Evolutionary conservation across 176 grass and related monocot species (phyloP).

Genomic region (Lolium perenne): DNA sequence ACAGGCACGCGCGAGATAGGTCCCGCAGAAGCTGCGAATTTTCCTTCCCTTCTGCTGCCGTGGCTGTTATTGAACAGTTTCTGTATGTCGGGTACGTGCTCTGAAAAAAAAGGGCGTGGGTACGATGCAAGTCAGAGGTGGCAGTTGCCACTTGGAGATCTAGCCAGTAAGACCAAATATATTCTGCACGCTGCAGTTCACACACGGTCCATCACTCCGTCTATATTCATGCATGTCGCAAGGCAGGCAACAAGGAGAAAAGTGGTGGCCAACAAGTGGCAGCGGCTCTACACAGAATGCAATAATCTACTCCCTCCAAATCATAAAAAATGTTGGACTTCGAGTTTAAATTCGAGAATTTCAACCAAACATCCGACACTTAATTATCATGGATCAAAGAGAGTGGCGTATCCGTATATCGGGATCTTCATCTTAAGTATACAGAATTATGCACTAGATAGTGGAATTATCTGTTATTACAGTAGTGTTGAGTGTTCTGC

Average conservation of each 20-base stretch:
- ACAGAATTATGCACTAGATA: too few species aligned
- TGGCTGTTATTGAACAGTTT: neutral
- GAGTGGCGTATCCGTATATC: too few species aligned
- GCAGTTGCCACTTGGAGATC: slow-evolving; percentile 29
- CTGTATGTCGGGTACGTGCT: neutral
- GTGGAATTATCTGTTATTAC: too few species aligned
- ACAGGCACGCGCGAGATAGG: neutral
- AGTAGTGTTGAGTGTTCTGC: too few species aligned
- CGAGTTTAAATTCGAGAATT: too few species aligned
- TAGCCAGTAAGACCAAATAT: slow-evolving; percentile 37
- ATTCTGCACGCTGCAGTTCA: slow-evolving; percentile 40
- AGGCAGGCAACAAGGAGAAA: neutral
- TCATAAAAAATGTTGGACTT: too few species aligned
- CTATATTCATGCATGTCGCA: slow-evolving; percentile 10
- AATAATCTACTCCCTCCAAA: too few species aligned
- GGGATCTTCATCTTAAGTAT: too few species aligned
- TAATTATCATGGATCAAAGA: too few species aligned
- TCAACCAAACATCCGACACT: too few species aligned
- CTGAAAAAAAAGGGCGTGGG: neutral
- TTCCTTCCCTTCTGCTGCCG: neutral
- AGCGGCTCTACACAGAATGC: neutral
- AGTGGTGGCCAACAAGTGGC: neutral
- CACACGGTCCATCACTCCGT: neutral
- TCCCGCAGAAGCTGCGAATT: neutral
- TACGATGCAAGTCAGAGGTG: slow-evolving; percentile 44